Conservation (phyloP, 202 grass and related monocot genomes). For the Panicum hallii region DNA sequence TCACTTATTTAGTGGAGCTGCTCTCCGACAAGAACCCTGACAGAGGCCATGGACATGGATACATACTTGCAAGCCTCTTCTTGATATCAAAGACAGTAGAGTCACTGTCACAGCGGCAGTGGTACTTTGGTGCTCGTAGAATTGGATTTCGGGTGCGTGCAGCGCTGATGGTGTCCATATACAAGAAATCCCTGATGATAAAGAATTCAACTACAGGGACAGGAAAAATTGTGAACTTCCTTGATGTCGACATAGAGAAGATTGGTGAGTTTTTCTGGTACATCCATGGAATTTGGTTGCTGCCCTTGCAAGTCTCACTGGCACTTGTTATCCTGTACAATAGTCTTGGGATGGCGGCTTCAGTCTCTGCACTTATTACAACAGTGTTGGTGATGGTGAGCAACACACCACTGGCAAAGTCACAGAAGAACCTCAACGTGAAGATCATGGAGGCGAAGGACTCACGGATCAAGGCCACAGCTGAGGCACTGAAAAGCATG, state of each 20-base stretch:
- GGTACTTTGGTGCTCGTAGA: slow-evolving; percentile 83
- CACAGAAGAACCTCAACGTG: slow-evolving; percentile 67
- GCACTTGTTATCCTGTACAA: slow-evolving; percentile 74
- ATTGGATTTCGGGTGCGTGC: slow-evolving; percentile 76
- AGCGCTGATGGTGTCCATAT: slow-evolving; percentile 77
- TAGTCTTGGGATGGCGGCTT: slow-evolving; percentile 75
- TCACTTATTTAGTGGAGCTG: slow-evolving; percentile 83
- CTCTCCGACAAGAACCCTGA: slow-evolving; percentile 56
- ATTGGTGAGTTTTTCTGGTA: slow-evolving; percentile 87
- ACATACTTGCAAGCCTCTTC: slow-evolving; percentile 68
- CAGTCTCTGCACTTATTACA: slow-evolving; percentile 60
- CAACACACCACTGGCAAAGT: slow-evolving; percentile 76
- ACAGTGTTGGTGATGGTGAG: slow-evolving; percentile 86
- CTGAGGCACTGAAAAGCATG: slow-evolving; percentile 83
- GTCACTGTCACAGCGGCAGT: slow-evolving; percentile 84
- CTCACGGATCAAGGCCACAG: slow-evolving; percentile 80
- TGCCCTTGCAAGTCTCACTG: slow-evolving; percentile 79
- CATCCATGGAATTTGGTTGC: slow-evolving; percentile 90
- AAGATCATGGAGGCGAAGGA: slow-evolving; percentile 95
- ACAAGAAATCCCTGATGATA: slow-evolving; percentile 64
- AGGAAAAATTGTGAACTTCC: slow-evolving; percentile 77
- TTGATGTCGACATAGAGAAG: slow-evolving; percentile 84
- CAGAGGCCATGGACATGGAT: slow-evolving; percentile 56
- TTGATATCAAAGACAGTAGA: slow-evolving; percentile 82
- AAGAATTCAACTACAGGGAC: slow-evolving; percentile 62